Conservation (phyloP, 257 asterid genomes). For the Nicotiana undulata region DNA sequence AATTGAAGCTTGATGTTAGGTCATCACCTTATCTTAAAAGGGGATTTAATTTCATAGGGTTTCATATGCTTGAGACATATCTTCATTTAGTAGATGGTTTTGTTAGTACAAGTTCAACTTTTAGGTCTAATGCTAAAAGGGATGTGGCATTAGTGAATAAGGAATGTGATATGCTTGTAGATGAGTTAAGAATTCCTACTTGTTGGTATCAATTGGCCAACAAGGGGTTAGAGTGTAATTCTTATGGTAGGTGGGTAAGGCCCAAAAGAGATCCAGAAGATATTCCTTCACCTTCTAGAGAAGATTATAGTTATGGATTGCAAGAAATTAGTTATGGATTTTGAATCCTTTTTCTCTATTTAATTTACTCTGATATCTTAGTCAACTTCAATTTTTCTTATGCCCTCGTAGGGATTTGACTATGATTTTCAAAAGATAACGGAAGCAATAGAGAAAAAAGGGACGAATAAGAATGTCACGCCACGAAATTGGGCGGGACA, state of each 20-base stretch:
- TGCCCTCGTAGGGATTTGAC: no score
- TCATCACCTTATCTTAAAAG: conserved; percentile 51
- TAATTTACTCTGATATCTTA: background rate
- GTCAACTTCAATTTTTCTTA: background rate
- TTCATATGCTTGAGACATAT: conserved; percentile 70
- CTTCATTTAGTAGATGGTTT: conserved; percentile 69
- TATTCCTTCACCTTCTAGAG: conserved; percentile 43
- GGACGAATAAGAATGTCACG: no score
- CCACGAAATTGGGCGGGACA: no score
- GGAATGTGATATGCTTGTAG: conserved; percentile 65
- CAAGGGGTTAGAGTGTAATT: conserved; percentile 52
- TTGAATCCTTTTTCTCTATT: background rate
- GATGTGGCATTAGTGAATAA: conserved; percentile 74
- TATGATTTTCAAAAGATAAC: no score
- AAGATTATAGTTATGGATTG: background rate
- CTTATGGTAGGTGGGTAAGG: conserved; percentile 71
- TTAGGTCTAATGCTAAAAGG: conserved; percentile 53
- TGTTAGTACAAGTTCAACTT: conserved; percentile 26
- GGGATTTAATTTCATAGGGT: conserved; percentile 49
- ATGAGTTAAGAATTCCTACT: conserved; percentile 58
- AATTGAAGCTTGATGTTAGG: conserved; percentile 49
- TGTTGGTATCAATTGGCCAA: conserved; percentile 64
- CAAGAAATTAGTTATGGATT: background rate
- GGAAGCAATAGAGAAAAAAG: no score
- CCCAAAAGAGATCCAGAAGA: conserved; percentile 64